phyloP scores from a whole-genome alignment of 495 filamentous ascomycete species.

The Neurospora sp. region DNA sequence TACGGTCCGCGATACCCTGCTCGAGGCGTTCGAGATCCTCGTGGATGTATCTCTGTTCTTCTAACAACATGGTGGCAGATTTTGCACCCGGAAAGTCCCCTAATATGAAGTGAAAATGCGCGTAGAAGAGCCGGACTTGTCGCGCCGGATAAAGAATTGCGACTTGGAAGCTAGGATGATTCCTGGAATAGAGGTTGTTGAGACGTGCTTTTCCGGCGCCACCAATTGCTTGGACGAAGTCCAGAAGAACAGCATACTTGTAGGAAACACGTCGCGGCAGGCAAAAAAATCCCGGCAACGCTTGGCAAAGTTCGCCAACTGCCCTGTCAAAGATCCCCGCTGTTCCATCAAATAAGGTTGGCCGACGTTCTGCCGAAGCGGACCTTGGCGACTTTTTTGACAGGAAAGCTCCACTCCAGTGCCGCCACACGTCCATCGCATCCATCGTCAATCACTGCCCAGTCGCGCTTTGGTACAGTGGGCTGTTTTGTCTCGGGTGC shows the following conservation, averaged over 20 bases:
- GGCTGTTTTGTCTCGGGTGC: not conserved
- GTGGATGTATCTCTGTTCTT: conserved; percentile 86
- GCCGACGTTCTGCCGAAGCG: not conserved
- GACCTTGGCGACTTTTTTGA: not conserved
- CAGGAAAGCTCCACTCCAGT: not conserved
- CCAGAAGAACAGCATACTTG: not conserved
- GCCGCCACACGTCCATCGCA: conserved; percentile 1
- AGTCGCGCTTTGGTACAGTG: not conserved
- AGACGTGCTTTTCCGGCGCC: not conserved
- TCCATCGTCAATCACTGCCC: conserved; percentile 1
- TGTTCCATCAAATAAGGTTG: not conserved
- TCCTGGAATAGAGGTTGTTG: not conserved
- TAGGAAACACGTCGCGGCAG: not conserved
- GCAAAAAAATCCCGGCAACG: not conserved
- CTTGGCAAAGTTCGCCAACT: not conserved
- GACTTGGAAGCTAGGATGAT: not conserved
- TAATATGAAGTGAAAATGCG: not conserved
- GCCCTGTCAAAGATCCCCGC: not conserved
- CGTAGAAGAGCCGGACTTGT: not conserved
- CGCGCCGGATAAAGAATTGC: not conserved
- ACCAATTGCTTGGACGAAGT: not conserved
- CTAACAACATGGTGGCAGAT: conserved; percentile 57
- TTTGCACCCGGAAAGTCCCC: not conserved
- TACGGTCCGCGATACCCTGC: conserved; percentile 83
- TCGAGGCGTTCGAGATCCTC: conserved; percentile 94